Percentiles rank a stretch among this genome's conserved stretches.
These are phyloP conservation scores for Colletotrichum trifolii DNA, from an alignment of 2,329 filamentous ascomycete species.

Conservation along the genomic window DNA sequence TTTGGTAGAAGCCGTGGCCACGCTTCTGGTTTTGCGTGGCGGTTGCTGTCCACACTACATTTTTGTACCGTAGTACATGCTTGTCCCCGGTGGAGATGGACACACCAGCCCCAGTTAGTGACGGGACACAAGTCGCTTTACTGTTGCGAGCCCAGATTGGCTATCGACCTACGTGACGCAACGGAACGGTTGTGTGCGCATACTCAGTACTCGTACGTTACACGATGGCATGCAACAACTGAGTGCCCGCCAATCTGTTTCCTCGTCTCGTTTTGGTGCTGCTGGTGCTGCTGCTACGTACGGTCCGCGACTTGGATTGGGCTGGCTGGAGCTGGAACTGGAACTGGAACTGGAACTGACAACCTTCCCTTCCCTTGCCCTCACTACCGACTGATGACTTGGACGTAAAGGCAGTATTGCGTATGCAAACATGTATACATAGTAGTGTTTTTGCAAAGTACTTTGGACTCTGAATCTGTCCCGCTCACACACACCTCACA, in stretches of 20 bases:
- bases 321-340: constrained; percentile 21
- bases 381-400: constrained; percentile 28
- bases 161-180: constrained; percentile 5
- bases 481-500: constrained; percentile 35
- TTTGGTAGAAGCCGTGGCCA: constrained; percentile 5
- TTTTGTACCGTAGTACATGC: too few species aligned
- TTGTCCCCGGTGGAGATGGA: background rate
- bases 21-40: constrained; percentile 23
- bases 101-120: constrained; percentile 11
- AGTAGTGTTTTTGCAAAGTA: too few species aligned
- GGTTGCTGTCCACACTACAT: background rate
- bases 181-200: too few species aligned
- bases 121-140: constrained; percentile 29
- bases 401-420: constrained; percentile 8
- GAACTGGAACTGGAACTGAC: constrained; percentile 19
- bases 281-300: constrained; percentile 18
- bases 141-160: constrained; percentile 29
- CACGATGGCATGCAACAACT: background rate
- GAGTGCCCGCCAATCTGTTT: constrained; percentile 30
- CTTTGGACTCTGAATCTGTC: too few species aligned
- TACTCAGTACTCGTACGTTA: too few species aligned
- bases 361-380: constrained; percentile 22
- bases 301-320: constrained; percentile 20
- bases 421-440: too few species aligned
- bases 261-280: constrained; percentile 31